Evolutionary conservation across 345 rosid genomes (phyloP), one percentile per base, ranked within the genome.

Genomic region (Pistacia integerrima): DNA sequence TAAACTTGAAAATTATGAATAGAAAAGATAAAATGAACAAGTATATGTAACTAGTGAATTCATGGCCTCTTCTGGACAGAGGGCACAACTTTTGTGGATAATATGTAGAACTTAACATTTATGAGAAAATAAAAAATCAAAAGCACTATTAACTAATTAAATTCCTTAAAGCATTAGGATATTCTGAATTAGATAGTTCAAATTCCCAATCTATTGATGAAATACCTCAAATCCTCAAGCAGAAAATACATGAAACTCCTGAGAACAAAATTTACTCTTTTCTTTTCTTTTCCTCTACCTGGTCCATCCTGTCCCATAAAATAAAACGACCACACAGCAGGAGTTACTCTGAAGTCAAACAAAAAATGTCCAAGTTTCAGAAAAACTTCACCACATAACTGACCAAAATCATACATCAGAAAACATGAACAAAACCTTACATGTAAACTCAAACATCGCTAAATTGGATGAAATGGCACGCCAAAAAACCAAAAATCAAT

Each of bases 291-390:
- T 8, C 86, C 6, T 68, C 6, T 70, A 88, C 91, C 91, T 88
- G 91, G 70, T 88, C 91, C 91, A 88, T 88, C 74, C 52, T 59
- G 71, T 70, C 79, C 73, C n/a, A n/a, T n/a, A n/a, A 49, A 69
- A 61, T 49, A 33, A 38, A 66, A 71, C 44, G 30, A 10, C 78
- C 48, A 81, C 70, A 63, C 35, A 22, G 38, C 66, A 44, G n/a
- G n/a, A n/a, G 36, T 12, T 5, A 30, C 51, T 64, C 76, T 73
- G n/a, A 61, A 51, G 28, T 41, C 57, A 33, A 33, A 49, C 13
- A 33, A 22, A 61, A 13, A 73, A 25, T 25, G 38, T 17, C 48
- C 35, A 49, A 14, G 22, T 28, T 48, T 62, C 58, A 28, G 76
- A 61, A 61, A 73, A 22, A 25, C 58, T 55, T 55, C 18, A 55